These are phyloP conservation scores for Penicillium odoratum DNA, from an alignment of 495 filamentous ascomycete genomes.

Conservation along the genomic window DNA sequence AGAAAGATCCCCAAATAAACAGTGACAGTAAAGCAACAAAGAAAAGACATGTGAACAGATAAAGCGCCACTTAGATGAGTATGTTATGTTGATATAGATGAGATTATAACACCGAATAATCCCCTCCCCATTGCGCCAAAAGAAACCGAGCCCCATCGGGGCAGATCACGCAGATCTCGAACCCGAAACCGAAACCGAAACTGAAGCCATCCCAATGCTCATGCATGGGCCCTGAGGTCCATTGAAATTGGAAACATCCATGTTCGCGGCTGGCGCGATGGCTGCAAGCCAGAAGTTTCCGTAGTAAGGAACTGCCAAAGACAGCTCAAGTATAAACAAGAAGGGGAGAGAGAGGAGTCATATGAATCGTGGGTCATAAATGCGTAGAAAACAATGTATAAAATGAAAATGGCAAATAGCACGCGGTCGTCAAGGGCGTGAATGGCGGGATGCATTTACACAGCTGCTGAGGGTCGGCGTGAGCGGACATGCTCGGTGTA, in stretches of 20 bases:
- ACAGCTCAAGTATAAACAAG: slow-evolving; percentile 19
- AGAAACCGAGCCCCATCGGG: slow-evolving; percentile 2
- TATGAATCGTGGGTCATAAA: background rate
- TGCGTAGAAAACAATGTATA: background rate
- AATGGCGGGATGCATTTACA: background rate
- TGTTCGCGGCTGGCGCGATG: slow-evolving; percentile 4
- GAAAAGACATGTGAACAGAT: background rate
- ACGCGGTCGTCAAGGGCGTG: slow-evolving; percentile 27
- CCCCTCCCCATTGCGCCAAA: slow-evolving; percentile 17
- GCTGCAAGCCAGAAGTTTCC: slow-evolving; percentile 9
- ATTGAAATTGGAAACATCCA: slow-evolving; percentile 4
- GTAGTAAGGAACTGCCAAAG: slow-evolving; percentile 3
- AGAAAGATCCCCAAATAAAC: background rate
- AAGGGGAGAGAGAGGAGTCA: slow-evolving; percentile 9
- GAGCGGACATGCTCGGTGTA: slow-evolving; percentile 15
- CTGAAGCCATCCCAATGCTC: slow-evolving; percentile 17
- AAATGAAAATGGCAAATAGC: slow-evolving; percentile 17
- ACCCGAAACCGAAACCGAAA: slow-evolving; percentile 5
- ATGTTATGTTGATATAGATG: slow-evolving; percentile 14
- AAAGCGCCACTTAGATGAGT: slow-evolving; percentile 13
- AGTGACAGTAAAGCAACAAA: background rate
- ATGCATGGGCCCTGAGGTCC: background rate
- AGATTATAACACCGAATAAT: slow-evolving; percentile 9
- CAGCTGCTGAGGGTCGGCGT: slow-evolving; percentile 25
- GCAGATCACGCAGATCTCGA: slow-evolving; percentile 11